Conservation (phyloP, 2,329 filamentous ascomycete genomes). For the Sporothrix variecibatus region DNA sequence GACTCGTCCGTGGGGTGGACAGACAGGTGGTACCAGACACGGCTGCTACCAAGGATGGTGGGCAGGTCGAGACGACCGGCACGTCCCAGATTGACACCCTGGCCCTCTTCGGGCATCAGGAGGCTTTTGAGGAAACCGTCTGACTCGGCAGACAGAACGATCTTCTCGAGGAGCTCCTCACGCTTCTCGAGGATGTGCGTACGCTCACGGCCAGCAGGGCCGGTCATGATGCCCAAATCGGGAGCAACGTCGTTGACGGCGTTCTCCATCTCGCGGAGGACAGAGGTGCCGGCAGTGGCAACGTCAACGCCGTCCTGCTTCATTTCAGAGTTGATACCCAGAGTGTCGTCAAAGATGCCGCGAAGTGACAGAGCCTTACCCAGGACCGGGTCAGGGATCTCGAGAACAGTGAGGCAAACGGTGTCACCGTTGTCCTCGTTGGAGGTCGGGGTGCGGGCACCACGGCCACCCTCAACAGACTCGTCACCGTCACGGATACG, state of each 20-base stretch:
- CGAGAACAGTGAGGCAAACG: constrained; percentile 84
- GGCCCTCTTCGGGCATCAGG: constrained; percentile 73
- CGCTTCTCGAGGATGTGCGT: constrained; percentile 80
- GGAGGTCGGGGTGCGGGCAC: constrained; percentile 64
- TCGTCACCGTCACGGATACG: constrained; percentile 66
- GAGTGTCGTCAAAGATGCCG: constrained; percentile 87
- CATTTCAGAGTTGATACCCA: constrained; percentile 96
- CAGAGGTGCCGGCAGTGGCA: constrained; percentile 71
- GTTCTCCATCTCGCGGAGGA: constrained; percentile 82
- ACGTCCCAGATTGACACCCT: constrained; percentile 80
- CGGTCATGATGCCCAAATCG: constrained; percentile 74
- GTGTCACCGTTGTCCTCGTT: constrained; percentile 76
- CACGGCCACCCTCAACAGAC: constrained; percentile 62
- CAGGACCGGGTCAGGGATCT: constrained; percentile 76
- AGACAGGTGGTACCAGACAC: constrained; percentile 92
- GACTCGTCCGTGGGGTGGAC: constrained; percentile 89
- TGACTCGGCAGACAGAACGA: constrained; percentile 77
- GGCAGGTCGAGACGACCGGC: constrained; percentile 77
- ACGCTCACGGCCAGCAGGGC: constrained; percentile 67
- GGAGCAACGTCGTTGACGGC: constrained; percentile 75
- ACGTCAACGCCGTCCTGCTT: constrained; percentile 90
- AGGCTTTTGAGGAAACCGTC: constrained; percentile 81
- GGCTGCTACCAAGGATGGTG: constrained; percentile 74
- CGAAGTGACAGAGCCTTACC: constrained; percentile 88
- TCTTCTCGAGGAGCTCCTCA: constrained; percentile 81